Evolutionary conservation across 1,139 yeast genomes (phyloP), one percentile per base, ranked within the genome.

Genomic region (Taphrina communis): DNA sequence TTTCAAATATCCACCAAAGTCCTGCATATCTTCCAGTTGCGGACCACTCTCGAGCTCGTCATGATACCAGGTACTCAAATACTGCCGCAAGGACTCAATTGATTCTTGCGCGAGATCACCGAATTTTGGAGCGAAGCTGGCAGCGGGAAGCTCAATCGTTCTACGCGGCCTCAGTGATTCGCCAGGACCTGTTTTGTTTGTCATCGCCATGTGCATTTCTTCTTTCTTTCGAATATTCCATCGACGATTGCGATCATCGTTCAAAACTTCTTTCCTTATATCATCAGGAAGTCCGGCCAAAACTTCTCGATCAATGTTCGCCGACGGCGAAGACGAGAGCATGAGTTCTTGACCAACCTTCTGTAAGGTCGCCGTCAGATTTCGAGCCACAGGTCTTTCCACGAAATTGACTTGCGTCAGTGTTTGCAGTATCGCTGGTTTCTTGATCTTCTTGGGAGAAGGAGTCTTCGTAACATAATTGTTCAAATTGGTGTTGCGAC

Each of bases 1-100:
- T 12, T 17, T n/a, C 41, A 78, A 53, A 63, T 72, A 78, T 12
- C 59, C 62, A 41, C 70, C 74, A 21, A 78, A 73, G 31, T 70
- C 70, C 12, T 61, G 72, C 2, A 86, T 77, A 74, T 88, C 94
- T 46, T 83, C 88, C 2, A 73, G 74, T 73, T 86, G 88, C 0
- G 93, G 92, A 0, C 89, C 89, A 41, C 78, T 58, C 11, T 70
- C 80, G 8, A 19, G 38, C 19, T 25, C 35, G n/a, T 60, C 65
- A 1, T 31, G 25, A 38, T 48, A 48, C 65, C 65, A 60, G 11
- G 44, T 50, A 14, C 48, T 48, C 56, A 60, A 38, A 21, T 60
- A 44, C n/a, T 11, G 21, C 14, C 52, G 39, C 39, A 58, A 35
- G 19, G 42, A 6, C 19, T 42, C 39, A 1, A 58, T 14, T 4